Evolutionary conservation across 164 flowering plant species (phyloP).

Genomic region (Macadamia integrifolia): DNA sequence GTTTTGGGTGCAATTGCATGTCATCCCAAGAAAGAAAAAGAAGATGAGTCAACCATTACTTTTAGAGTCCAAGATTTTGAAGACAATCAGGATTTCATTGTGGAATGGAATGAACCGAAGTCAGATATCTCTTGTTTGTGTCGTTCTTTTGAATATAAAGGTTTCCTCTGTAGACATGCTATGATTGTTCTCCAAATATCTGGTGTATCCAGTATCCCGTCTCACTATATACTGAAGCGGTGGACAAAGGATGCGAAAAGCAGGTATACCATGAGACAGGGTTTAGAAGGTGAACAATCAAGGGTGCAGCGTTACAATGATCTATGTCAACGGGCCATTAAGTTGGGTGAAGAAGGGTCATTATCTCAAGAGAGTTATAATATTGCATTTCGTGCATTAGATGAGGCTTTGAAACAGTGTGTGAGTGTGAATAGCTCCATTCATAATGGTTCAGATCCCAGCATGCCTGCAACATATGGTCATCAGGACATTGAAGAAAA

Average conservation of each 20-base stretch:
- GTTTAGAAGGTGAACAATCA: slow-evolving; percentile 32
- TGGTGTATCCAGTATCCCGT: slow-evolving; percentile 62
- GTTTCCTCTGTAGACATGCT: slow-evolving; percentile 84
- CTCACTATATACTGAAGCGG: slow-evolving; percentile 67
- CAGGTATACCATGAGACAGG: slow-evolving; percentile 30
- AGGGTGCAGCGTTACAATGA: slow-evolving; percentile 72
- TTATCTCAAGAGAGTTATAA: slow-evolving; percentile 56
- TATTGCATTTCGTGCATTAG: slow-evolving; percentile 53
- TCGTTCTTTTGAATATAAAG: slow-evolving; percentile 63
- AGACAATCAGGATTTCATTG: slow-evolving; percentile 51
- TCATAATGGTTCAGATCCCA: slow-evolving; percentile 24
- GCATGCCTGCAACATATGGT: slow-evolving; percentile 18
- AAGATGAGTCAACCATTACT: slow-evolving; percentile 33
- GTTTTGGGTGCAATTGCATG: slow-evolving; percentile 76
- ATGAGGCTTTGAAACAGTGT: slow-evolving; percentile 62
- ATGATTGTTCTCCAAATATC: slow-evolving; percentile 70
- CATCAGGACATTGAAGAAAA: slow-evolving; percentile 34
- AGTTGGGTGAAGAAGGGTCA: slow-evolving; percentile 76
- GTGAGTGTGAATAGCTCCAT: slow-evolving; percentile 49
- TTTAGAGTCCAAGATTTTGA: slow-evolving; percentile 73
- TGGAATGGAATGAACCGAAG: slow-evolving; percentile 54
- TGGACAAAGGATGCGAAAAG: slow-evolving; percentile 86
- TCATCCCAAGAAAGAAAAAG: slow-evolving; percentile 45
- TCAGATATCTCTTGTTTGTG: slow-evolving; percentile 67
- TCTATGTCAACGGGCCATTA: slow-evolving; percentile 59